Evolutionary conservation across 495 filamentous ascomycete species (phyloP), one percentile per base, ranked within the genome.

Genomic region (Parathielavia appendiculata): DNA sequence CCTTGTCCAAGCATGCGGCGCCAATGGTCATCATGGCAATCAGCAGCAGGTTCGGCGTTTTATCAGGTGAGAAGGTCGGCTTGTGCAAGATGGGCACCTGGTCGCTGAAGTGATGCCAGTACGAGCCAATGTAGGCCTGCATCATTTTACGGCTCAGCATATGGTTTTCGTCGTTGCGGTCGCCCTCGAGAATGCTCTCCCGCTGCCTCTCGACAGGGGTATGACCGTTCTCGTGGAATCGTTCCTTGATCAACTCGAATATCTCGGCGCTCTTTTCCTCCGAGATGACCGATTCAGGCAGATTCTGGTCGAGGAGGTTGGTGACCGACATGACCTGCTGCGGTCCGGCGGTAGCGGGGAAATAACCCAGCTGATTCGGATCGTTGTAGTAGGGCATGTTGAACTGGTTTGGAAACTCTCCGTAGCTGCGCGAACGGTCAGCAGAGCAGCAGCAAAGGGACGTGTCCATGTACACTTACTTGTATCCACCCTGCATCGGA

Each of bases 21-120:
- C 93, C 93, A 63, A 98, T 91, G 0, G 90, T 86, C 75, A 98
- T 95, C 59, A 98, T 87, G n/a, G 88, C 86, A 58, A 97, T 79
- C n/a, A 98, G 73, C 9, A 97, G 79, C 48, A 96, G 73, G 62
- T 88, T 91, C 1, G 89, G 89, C 9, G 89, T 90, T 58, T 86
- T 86, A 70, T 96, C 89, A 0, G 92, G 86, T 10, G 84, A 86
- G 73, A 97, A 98, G 0, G 92, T 97, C 23, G 93, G 91, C 62
- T 90, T 87, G 67, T 98, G 93, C 41, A 98, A 78, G 53, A 98
- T 95, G 6, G 93, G 93, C 59, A 98, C 78, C 67, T 98, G 93
- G 52, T 91, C 84, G 72, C 95, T 95, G 62, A 97, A 95, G 69
- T 97, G 90, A 51, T 86, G 78, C 93, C 93, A 98, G 70, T 90